Evolutionary conservation across 2,329 filamentous ascomycete genomes (phyloP), one percentile per base, ranked within the genome.

Genomic region (Colletotrichum paranaense): DNA sequence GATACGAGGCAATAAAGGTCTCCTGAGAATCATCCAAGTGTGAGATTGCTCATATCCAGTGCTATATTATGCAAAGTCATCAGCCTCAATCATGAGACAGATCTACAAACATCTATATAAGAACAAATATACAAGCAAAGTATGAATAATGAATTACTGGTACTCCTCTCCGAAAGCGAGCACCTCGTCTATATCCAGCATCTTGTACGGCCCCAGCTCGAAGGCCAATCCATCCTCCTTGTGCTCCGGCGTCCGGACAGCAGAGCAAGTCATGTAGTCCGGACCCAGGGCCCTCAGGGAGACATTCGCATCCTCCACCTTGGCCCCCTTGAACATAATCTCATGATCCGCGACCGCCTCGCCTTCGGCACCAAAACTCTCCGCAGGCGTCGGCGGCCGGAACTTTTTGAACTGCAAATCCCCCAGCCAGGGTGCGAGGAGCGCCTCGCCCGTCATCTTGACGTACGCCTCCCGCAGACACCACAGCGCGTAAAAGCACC

Each of bases 381-480:
- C 58, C 28, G 79, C 80, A 9, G 81, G 80, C 66, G 69, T 74
- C 4, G 92, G 91, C 62, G 91, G 88, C 63, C 86, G 84, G 65
- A 94, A 92, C 62, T 86, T 84, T 71, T 86, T 84, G 79, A 96
- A 94, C 77, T 95, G 92, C 9, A 95, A 84, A 62, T 93, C 89
- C 63, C 84, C 85, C 62, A 96, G 85, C 94, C 94, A 96, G 4
- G 86, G 85, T 0, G 94, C 94, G 9, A 95, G 85, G 71, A 96
- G 85, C 0, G 93, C 94, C 78, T 95, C 93, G 30, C 94, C 94
- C 35, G 93, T 93, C 84, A 96, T 91, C 88, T 95, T 96, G 81
- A 95, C 91, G 80, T 94, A 95, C 1, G 93, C 92, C 83, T 96
- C 94, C 77, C 94, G 91, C 80, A 94, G 88, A 80, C 92, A 94